These are phyloP conservation scores for Fonsecaea erecta DNA, from an alignment of 2,329 filamentous ascomycete genomes.

Conservation along the genomic window DNA sequence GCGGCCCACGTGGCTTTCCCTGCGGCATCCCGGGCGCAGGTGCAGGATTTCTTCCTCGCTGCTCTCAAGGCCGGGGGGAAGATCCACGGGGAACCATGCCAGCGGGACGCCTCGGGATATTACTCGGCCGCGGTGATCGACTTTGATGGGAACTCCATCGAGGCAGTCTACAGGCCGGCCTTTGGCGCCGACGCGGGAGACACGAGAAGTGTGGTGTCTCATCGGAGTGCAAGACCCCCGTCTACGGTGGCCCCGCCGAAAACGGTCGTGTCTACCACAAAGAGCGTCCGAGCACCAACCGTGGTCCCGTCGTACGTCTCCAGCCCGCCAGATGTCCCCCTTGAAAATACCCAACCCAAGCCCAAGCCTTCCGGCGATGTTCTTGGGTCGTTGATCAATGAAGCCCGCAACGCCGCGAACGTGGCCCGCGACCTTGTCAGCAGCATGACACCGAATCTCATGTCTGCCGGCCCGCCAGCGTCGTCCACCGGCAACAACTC, in stretches of 20 bases:
- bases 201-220: conserved; percentile 29
- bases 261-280: conserved; percentile 20
- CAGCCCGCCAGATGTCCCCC: neutral
- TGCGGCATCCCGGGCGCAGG: conserved; percentile 67
- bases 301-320: conserved; percentile 4
- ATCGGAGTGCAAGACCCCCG: conserved; percentile 19
- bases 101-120: conserved; percentile 60
- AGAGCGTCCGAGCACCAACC: conserved; percentile 17
- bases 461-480: conserved; percentile 27
- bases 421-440: conserved; percentile 36
- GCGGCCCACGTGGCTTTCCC: conserved; percentile 69
- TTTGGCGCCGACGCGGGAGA: conserved; percentile 64
- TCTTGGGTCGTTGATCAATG: conserved; percentile 44
- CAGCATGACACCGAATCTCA: conserved; percentile 30
- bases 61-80: conserved; percentile 69
- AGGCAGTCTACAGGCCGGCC: conserved; percentile 67
- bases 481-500: conserved; percentile 38
- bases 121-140: conserved; percentile 71
- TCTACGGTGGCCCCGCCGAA: conserved; percentile 20
- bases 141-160: conserved; percentile 82
- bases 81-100: conserved; percentile 61
- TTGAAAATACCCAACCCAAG: conserved; percentile 11
- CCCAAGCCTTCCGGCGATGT: conserved; percentile 40
- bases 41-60: conserved; percentile 72
- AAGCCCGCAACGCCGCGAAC: conserved; percentile 45